Evolutionary conservation across 192 early-diverging fungal genomes (phyloP), one percentile per base, ranked within the genome.

Genomic region (Coemansia sp.): DNA sequence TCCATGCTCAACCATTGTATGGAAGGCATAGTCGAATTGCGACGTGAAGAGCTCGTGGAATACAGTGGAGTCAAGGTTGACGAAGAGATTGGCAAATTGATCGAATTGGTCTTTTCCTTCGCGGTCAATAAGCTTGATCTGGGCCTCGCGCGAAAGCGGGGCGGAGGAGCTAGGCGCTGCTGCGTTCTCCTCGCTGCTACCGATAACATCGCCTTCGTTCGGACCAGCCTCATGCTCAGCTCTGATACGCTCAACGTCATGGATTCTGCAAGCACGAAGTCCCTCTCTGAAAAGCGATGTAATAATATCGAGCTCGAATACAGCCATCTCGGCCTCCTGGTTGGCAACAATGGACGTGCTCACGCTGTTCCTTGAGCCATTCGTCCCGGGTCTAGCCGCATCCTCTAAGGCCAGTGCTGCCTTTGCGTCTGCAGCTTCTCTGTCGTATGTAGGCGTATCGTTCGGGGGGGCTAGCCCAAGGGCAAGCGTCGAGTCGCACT

Each of bases 11-110:
- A 96, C 65, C 67, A 93, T 94, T 23, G 90, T 86, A 6, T 95
- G 89, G 69, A 97, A 95, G 7, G 96, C 86, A 62, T 85, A 92
- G 11, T 87, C 89, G 59, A 98, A 90, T 72, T 98, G 92, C 12
- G 92, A 91, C 7, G 91, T 84, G 66, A 97, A 94, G n/a, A 97
- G 90, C 74, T 99, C 96, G 72, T 98, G 96, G 75, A 96, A 98
- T 3, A 94, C 87, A 6, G 92, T 88, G 5, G 94, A 92, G 63
- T 98, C 94, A 15, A 97, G 71, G 36, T 83, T 75, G 11, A 90
- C 88, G 72, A 97, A 97, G 7, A 92, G 87, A 20, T 89, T 88
- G 2, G 93, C 89, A 88, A 99, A 97, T 43, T 87, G 87, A 58
- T 98, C 96, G 35, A 95, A 82, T 34, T 92, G 88, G 64, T 99